Evolutionary conservation across 2,329 filamentous ascomycete genomes (phyloP), one percentile per base, ranked within the genome.

Genomic region (Didymella lethalis): DNA sequence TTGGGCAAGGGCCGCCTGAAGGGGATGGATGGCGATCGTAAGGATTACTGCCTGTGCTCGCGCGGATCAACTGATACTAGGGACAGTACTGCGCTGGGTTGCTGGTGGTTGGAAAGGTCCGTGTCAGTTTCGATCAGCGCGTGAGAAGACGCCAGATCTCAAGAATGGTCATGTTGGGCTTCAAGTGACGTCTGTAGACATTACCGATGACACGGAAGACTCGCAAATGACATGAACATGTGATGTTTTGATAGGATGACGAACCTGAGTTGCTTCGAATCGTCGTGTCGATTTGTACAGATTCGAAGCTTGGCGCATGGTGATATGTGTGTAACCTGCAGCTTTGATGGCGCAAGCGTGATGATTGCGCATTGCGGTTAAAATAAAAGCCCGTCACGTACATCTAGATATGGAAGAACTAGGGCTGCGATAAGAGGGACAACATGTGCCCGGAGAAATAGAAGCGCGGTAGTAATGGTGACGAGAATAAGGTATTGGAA

Each of bases 251-350:
- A 57, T 56, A 56, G 48, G 48, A 32, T 8, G n/a, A 25, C 45
- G 26, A 32, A 46, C 16, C 14, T 18, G 46, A 26, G 23, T 20
- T 29, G 20, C 11, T 46, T 28, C 6, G 10, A 26, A 16, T 45
- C 2, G 40, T n/a, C 16, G 23, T 34, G n/a, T 47, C 4, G 11
- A 14, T 23, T 8, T 34, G 38, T 54, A 59, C 49, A 44, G 14
- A 48, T 59, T 43, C 31, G 26, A 55, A 20, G 18, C 62, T 64
- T 64, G 64, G 62, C 59, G 49, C 59, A 63, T 57, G 14, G 45
- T 56, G 44, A 49, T n/a, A 16, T 3, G n/a, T 12, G 14, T 20
- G 28, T 16, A 34, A n/a, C 20, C 18, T 55, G 51, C 50, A 48
- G 46, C 18, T 29, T 38, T 23, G 40, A 59, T 64, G 46, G 52